phyloP scores from a whole-genome alignment of 2,329 filamentous ascomycete genomes.

The Neurospora sp. region DNA sequence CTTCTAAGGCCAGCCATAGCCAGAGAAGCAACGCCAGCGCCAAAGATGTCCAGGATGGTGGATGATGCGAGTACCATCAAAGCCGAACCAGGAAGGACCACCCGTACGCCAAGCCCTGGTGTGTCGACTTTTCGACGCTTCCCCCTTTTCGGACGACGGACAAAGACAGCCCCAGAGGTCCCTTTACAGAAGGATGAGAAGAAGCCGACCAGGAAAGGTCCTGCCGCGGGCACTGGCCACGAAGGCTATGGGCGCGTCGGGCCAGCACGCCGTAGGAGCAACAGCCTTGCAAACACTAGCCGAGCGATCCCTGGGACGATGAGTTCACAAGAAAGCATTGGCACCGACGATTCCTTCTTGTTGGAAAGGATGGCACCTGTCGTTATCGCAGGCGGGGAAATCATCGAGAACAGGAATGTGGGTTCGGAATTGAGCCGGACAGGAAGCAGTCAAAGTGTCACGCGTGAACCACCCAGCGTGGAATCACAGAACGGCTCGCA shows the following conservation, averaged over 20 bases:
- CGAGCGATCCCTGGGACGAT: slow-evolving; percentile 34
- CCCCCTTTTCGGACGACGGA: slow-evolving; percentile 65
- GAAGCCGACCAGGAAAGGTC: slow-evolving; percentile 58
- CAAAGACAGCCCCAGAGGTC: slow-evolving; percentile 51
- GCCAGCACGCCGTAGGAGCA: slow-evolving; percentile 51
- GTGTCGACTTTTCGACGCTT: slow-evolving; percentile 55
- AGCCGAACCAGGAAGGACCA: slow-evolving; percentile 21
- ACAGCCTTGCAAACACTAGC: slow-evolving; percentile 39
- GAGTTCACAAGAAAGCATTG: slow-evolving; percentile 42
- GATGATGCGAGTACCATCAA: slow-evolving; percentile 13
- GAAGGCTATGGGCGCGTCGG: slow-evolving; percentile 70
- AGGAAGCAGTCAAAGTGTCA: slow-evolving; percentile 40
- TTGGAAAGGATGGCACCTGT: slow-evolving; percentile 55
- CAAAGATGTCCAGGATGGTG: slow-evolving; percentile 11
- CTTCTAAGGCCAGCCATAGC: slow-evolving; percentile 21
- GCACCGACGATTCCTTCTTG: slow-evolving; percentile 46
- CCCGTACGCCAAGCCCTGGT: slow-evolving; percentile 44
- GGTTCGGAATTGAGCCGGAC: slow-evolving; percentile 37
- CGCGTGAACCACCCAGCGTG: slow-evolving; percentile 30
- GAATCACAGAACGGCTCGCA: slow-evolving; percentile 34
- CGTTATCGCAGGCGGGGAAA: slow-evolving; percentile 53
- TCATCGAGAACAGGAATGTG: slow-evolving; percentile 50
- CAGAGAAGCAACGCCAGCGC: slow-evolving; percentile 27
- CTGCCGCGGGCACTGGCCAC: slow-evolving; percentile 85
- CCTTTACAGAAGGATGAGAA: slow-evolving; percentile 44